Evolutionary conservation across 202 grass and related monocot species (phyloP).

Genomic region (Elaeis oleifera): DNA sequence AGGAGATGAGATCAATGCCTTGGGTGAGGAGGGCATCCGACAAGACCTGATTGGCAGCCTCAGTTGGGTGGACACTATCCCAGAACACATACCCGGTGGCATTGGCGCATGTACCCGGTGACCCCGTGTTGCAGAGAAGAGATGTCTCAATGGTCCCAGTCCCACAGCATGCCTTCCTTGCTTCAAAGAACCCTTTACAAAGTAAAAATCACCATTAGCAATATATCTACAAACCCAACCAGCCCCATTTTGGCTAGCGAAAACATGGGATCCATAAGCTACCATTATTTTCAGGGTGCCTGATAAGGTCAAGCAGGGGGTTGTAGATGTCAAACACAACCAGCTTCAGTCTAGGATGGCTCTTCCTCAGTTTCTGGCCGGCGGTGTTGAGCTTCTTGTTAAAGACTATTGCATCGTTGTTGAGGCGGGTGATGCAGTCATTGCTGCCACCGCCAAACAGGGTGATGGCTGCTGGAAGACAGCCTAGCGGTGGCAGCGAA

Average conservation of each 20-base stretch:
- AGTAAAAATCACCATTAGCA: background rate
- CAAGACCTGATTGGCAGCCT: constrained; percentile 79
- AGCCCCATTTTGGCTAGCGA: background rate
- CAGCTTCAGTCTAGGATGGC: constrained; percentile 59
- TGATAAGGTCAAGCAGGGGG: constrained; percentile 59
- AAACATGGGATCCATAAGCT: background rate
- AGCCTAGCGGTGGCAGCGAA: constrained; percentile 76
- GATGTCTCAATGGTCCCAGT: constrained; percentile 92
- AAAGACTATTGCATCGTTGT: constrained; percentile 57
- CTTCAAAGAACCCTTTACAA: constrained; percentile 66
- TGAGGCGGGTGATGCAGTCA: constrained; percentile 57
- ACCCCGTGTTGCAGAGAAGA: constrained; percentile 54
- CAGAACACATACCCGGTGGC: constrained; percentile 91
- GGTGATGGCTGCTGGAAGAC: constrained; percentile 64
- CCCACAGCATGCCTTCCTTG: constrained; percentile 66
- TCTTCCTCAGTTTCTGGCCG: constrained; percentile 33
- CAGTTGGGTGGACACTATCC: constrained; percentile 94
- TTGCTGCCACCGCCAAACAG: constrained; percentile 45
- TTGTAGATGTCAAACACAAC: constrained; percentile 81
- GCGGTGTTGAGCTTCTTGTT: constrained; percentile 54
- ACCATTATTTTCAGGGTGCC: constrained; percentile 50
- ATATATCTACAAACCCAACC: background rate
- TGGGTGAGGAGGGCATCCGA: constrained; percentile 57
- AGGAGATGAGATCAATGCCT: constrained; percentile 78
- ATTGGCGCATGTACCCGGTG: constrained; percentile 66